These are phyloP conservation scores for Colletotrichum sidae DNA, from an alignment of 2,329 filamentous ascomycete species.

Conservation along the genomic window DNA sequence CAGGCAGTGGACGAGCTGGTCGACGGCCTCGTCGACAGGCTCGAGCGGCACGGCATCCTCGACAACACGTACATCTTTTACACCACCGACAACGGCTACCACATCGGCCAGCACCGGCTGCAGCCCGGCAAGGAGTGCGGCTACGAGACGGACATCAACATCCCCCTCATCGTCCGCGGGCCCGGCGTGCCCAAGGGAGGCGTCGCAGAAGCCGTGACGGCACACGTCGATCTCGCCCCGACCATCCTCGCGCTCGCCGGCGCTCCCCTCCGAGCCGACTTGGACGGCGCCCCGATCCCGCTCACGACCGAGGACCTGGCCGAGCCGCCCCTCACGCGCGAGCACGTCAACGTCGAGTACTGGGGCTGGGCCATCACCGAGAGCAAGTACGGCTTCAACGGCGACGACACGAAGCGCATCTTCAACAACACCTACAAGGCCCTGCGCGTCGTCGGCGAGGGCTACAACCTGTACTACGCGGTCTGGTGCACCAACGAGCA, in stretches of 20 bases:
- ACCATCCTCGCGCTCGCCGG: slow-evolving; percentile 59
- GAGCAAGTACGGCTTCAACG: slow-evolving; percentile 41
- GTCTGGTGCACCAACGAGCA: too few species aligned
- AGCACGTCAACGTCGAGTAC: slow-evolving; percentile 65
- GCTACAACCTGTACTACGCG: too few species aligned
- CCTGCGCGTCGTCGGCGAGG: too few species aligned
- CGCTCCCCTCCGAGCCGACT: slow-evolving; percentile 54
- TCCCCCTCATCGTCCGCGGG: slow-evolving; percentile 62
- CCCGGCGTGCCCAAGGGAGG: slow-evolving; percentile 55
- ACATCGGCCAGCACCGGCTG: slow-evolving; percentile 64
- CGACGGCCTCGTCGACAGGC: slow-evolving; percentile 49
- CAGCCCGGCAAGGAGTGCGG: slow-evolving; percentile 64
- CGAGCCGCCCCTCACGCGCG: slow-evolving; percentile 44
- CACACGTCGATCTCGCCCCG: slow-evolving; percentile 66
- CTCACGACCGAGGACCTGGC: slow-evolving; percentile 41
- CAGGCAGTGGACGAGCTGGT: slow-evolving; percentile 61
- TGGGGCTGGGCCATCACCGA: slow-evolving; percentile 57
- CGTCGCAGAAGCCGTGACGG: slow-evolving; percentile 54
- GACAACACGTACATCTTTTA: slow-evolving; percentile 64
- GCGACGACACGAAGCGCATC: slow-evolving; percentile 40
- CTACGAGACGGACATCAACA: slow-evolving; percentile 63
- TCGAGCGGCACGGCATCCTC: slow-evolving; percentile 47
- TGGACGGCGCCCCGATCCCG: slow-evolving; percentile 63
- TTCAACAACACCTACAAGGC: too few species aligned
- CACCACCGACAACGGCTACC: slow-evolving; percentile 65